Evolutionary conservation across 179 eudicot species (phyloP).

Genomic region (Silene vulgaris): DNA sequence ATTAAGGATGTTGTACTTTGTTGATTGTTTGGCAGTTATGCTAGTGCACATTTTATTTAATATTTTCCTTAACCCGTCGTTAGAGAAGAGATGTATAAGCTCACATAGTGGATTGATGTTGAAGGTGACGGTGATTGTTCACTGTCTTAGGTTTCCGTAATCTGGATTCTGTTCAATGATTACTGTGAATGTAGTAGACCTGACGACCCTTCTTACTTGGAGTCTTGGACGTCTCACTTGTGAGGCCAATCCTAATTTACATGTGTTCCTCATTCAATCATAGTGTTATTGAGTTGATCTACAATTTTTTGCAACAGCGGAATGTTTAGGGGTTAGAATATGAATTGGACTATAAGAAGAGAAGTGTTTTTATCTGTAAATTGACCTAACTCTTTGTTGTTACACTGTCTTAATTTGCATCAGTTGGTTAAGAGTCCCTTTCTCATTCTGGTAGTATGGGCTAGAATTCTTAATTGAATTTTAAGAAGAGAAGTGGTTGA

Average conservation of each 20-base stretch:
- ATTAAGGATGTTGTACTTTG: conserved; percentile 10
- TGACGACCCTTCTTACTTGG: neutral
- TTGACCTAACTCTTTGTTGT: neutral
- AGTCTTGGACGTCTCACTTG: neutral
- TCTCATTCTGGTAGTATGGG: too few species aligned
- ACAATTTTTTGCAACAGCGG: neutral
- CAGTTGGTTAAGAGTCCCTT: neutral
- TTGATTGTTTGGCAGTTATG: neutral
- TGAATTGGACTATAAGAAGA: neutral
- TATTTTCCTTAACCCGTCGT: neutral
- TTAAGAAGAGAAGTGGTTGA: conserved; percentile 1
- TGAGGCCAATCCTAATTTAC: neutral
- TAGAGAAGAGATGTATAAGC: neutral
- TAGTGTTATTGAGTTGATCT: neutral
- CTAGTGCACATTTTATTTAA: neutral
- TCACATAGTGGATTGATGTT: neutral
- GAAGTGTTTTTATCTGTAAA: neutral
- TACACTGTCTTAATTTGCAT: neutral
- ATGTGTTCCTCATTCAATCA: neutral
- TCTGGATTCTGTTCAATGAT: neutral
- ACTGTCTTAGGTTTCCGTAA: neutral
- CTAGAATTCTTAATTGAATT: neutral
- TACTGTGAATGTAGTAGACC: neutral
- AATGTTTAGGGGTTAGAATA: conserved; percentile 4
- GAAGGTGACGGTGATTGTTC: neutral